These are phyloP conservation scores for Cymbopogon flexuosus DNA, from an alignment of 202 grass and related monocot genomes.

Conservation along the genomic window DNA sequence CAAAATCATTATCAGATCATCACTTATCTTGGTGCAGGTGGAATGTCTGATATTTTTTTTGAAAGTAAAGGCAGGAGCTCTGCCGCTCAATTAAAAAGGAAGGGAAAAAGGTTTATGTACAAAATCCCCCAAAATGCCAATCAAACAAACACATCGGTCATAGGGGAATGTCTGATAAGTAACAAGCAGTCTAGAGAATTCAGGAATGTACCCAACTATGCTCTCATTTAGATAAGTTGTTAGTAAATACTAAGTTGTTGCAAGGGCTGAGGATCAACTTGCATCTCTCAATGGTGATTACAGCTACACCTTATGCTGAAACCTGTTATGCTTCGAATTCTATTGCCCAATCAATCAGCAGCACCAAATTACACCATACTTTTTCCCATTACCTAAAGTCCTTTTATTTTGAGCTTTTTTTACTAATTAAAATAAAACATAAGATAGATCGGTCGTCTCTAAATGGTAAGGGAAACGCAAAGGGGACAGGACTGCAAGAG, in stretches of 20 bases:
- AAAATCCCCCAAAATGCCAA: too few relatives aligned
- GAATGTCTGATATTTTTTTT: too few relatives aligned
- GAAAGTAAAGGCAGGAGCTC: too few relatives aligned
- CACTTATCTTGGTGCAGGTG: neutral
- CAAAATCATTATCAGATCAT: neutral
- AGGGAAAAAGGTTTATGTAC: too few relatives aligned
- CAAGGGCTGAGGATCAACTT: neutral
- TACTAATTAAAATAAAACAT: neutral
- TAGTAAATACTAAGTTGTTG: neutral
- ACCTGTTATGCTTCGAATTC: neutral
- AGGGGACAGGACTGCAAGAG: neutral
- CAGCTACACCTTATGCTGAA: neutral
- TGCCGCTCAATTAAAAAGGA: too few relatives aligned
- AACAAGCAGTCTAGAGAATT: neutral
- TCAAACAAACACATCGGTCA: too few relatives aligned
- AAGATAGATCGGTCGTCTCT: neutral
- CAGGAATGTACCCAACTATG: neutral
- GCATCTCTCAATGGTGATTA: neutral
- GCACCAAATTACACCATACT: neutral
- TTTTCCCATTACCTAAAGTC: neutral
- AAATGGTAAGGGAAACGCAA: neutral
- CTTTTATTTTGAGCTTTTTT: neutral
- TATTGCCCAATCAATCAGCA: neutral
- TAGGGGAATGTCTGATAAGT: neutral
- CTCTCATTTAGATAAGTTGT: neutral